Conservation (phyloP, 345 rosid genomes). For the Corchorus olitorius region DNA sequence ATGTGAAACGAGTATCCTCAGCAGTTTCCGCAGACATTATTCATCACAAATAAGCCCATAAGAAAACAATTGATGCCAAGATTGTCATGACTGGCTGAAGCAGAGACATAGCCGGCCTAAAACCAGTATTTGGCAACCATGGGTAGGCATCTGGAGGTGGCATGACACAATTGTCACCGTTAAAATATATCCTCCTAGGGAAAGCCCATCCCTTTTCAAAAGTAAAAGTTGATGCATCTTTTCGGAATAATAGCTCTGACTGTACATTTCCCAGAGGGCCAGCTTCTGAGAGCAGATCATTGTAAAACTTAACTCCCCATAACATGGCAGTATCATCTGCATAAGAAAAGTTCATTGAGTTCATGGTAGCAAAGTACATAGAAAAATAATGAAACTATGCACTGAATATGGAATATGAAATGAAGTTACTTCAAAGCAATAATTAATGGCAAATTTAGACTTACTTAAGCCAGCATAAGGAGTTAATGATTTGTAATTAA, state of each 20-base stretch:
- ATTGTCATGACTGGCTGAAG: conserved; percentile 19
- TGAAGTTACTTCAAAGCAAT: not conserved
- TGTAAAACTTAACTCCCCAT: conserved; percentile 87
- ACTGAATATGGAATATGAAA: not conserved
- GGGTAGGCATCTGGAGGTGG: conserved; percentile 91
- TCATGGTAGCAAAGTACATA: not conserved
- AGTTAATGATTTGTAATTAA: conserved; percentile 67
- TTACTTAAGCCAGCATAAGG: conserved; percentile 82
- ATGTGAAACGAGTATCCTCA: conserved; percentile 20
- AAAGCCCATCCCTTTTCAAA: conserved; percentile 96
- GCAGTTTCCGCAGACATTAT: conserved; percentile 10
- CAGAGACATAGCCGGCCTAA: conserved; percentile 34
- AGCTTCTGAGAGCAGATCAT: conserved; percentile 80
- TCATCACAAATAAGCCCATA: conserved; percentile 40
- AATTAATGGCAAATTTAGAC: conserved; percentile 20
- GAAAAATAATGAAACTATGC: not conserved
- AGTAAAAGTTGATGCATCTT: conserved; percentile 70
- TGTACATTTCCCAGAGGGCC: conserved; percentile 86
- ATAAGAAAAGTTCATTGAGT: conserved; percentile 4
- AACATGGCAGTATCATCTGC: conserved; percentile 93
- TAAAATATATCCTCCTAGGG: conserved; percentile 81
- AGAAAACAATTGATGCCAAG: conserved; percentile 32
- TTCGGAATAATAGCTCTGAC: conserved; percentile 79
- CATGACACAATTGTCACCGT: conserved; percentile 93
- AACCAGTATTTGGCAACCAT: conserved; percentile 68